phyloP scores from a whole-genome alignment of 495 filamentous ascomycete species.

The Aspergillus indologenus region DNA sequence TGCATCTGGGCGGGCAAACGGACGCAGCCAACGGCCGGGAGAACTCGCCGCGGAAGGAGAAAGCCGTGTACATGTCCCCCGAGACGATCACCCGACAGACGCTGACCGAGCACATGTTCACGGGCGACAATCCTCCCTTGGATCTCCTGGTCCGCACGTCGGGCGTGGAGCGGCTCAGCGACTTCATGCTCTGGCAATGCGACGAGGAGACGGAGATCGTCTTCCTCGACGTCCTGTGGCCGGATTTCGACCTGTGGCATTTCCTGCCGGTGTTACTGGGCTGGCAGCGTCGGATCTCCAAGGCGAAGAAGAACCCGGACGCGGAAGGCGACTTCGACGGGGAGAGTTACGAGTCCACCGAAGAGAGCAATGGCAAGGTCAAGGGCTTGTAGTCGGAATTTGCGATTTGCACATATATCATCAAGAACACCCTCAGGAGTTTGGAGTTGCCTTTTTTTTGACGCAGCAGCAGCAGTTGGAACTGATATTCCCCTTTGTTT shows the following conservation, averaged over 20 bases:
- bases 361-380: constrained; percentile 26
- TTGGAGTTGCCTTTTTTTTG: constrained; percentile 5
- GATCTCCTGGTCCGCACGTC: constrained; percentile 89
- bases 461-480: not conserved
- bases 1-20: constrained; percentile 37
- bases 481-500: constrained; percentile 3
- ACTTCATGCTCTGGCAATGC: constrained; percentile 99
- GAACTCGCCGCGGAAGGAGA: constrained; percentile 22
- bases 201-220: constrained; percentile 88
- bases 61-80: constrained; percentile 53
- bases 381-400: constrained; percentile 28
- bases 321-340: constrained; percentile 45
- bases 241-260: constrained; percentile 91
- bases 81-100: constrained; percentile 83
- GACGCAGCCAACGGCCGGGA: constrained; percentile 14
- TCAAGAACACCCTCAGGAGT: not conserved
- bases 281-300: constrained; percentile 74
- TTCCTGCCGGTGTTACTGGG: constrained; percentile 89
- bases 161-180: constrained; percentile 85
- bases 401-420: not conserved
- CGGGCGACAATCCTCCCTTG: constrained; percentile 76
- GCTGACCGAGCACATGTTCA: constrained; percentile 77
- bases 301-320: constrained; percentile 40
- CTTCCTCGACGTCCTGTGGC: constrained; percentile 91
- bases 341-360: constrained; percentile 27